Conservation (phyloP, 2,329 filamentous ascomycete species). For the Nannizziopsis barbatae region DNA sequence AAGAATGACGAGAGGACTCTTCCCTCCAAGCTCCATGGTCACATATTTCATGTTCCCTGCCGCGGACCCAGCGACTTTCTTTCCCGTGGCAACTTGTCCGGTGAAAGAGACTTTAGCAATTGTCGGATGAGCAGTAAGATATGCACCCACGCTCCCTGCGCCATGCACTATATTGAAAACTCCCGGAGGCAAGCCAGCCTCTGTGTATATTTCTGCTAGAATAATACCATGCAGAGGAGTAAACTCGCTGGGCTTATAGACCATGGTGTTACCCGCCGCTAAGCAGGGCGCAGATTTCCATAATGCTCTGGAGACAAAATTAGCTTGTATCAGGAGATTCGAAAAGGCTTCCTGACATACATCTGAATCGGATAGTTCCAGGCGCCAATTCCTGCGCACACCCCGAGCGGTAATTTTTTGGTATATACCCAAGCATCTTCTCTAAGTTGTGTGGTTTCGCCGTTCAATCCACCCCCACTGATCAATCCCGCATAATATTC, state of each 20-base stretch:
- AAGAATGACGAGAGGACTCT: conserved; percentile 68
- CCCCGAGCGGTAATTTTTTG: conserved; percentile 67
- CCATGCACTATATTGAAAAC: conserved; percentile 84
- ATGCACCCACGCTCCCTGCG: conserved; percentile 63
- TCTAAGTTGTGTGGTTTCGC: conserved; percentile 63
- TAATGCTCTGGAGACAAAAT: conserved; percentile 43
- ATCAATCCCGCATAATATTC: conserved; percentile 78
- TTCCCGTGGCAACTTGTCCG: conserved; percentile 71
- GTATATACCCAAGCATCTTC: conserved; percentile 73
- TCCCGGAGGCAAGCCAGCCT: conserved; percentile 67
- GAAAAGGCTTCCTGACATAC: conserved; percentile 21
- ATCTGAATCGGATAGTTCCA: conserved; percentile 94
- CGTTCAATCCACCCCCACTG: conserved; percentile 65
- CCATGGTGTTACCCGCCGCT: conserved; percentile 78
- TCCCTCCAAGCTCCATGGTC: conserved; percentile 85
- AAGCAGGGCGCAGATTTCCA: conserved; percentile 84
- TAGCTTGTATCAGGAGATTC: not conserved
- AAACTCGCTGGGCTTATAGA: conserved; percentile 82
- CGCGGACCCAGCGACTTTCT: conserved; percentile 66
- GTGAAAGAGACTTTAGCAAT: conserved; percentile 86
- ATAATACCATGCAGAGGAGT: conserved; percentile 71
- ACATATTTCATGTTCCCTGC: conserved; percentile 76
- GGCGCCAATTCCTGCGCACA: conserved; percentile 76
- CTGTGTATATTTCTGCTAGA: conserved; percentile 63
- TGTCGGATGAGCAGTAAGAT: conserved; percentile 57